Percentiles rank a stretch among this genome's conserved stretches.
Evolutionary conservation across 345 rosid genomes (phyloP).

Genomic region (Mallotus nudiflorus): DNA sequence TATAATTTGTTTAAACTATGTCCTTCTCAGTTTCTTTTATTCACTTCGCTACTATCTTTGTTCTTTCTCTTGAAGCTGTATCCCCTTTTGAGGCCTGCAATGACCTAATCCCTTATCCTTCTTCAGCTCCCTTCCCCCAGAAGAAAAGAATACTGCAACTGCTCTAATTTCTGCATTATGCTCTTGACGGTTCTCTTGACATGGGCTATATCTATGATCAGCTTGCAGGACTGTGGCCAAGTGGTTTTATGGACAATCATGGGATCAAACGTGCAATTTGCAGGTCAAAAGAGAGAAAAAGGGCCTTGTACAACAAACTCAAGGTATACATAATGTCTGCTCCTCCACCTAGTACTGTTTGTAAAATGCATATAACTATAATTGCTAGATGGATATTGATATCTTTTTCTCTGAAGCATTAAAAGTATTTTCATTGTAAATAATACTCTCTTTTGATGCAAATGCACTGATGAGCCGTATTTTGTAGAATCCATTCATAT

Average conservation of each 20-base stretch:
- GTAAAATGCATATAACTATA: background rate
- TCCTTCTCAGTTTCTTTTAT: background rate
- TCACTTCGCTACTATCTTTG: background rate
- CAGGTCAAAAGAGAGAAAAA: conserved; percentile 75
- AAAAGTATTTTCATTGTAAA: background rate
- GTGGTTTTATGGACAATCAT: conserved; percentile 80
- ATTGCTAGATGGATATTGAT: background rate
- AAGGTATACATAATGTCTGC: conserved; percentile 36
- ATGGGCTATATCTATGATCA: conserved; percentile 38
- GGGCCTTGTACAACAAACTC: conserved; percentile 42
- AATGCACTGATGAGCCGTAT: background rate
- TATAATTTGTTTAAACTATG: background rate
- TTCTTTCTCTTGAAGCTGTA: background rate
- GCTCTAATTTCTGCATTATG: conserved; percentile 13
- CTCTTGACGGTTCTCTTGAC: conserved; percentile 29
- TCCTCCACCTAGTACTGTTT: background rate
- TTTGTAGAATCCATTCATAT: background rate
- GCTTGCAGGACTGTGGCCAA: conserved; percentile 92
- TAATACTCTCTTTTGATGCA: background rate
- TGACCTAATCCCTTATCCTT: background rate
- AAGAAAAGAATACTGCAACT: background rate
- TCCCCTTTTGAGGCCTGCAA: background rate
- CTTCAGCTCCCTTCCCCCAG: background rate
- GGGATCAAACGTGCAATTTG: conserved; percentile 86
- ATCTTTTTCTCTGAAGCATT: background rate